Conservation (phyloP, 306 rosid genomes). For the Pterocarpus macrocarpus region DNA sequence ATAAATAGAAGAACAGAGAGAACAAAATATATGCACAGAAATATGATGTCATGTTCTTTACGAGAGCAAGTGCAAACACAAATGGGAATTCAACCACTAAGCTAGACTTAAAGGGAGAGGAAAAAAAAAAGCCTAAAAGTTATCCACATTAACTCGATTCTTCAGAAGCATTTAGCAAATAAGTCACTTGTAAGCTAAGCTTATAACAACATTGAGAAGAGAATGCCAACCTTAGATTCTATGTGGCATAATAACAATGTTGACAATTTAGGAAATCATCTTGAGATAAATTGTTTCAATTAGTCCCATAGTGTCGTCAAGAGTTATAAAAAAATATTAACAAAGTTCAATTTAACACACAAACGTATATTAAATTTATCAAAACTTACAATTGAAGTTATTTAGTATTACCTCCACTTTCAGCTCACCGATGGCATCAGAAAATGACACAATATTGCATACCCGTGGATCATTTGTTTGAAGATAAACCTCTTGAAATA, state of each 20-base stretch:
- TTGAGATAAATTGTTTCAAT: slow-evolving; percentile 13
- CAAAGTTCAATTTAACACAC: slow-evolving; percentile 30
- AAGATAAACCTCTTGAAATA: slow-evolving; percentile 92
- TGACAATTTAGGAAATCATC: not conserved
- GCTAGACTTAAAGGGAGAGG: not conserved
- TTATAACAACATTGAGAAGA: not conserved
- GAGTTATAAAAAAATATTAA: not conserved
- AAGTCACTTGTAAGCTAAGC: not conserved
- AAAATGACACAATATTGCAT: slow-evolving; percentile 80
- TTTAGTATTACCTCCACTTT: slow-evolving; percentile 84
- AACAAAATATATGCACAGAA: slow-evolving; percentile 1
- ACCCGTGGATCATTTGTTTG: slow-evolving; percentile 87
- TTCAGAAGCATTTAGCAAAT: slow-evolving; percentile 16
- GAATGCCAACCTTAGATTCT: slow-evolving; percentile 2
- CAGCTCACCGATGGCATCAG: slow-evolving; percentile 96
- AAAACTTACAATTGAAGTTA: slow-evolving; percentile 35
- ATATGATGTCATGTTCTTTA: slow-evolving; percentile 22
- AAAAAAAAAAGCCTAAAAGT: not conserved
- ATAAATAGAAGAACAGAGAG: slow-evolving; percentile 15
- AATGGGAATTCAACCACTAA: slow-evolving; percentile 27
- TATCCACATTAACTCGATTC: slow-evolving; percentile 17
- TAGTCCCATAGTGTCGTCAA: not conserved
- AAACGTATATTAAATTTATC: slow-evolving; percentile 38
- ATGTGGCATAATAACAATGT: slow-evolving; percentile 15
- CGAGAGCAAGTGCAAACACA: slow-evolving; percentile 21